Evolutionary conservation across 257 asterid genomes (phyloP).

Genomic region (Fraxinus pennsylvanica): DNA sequence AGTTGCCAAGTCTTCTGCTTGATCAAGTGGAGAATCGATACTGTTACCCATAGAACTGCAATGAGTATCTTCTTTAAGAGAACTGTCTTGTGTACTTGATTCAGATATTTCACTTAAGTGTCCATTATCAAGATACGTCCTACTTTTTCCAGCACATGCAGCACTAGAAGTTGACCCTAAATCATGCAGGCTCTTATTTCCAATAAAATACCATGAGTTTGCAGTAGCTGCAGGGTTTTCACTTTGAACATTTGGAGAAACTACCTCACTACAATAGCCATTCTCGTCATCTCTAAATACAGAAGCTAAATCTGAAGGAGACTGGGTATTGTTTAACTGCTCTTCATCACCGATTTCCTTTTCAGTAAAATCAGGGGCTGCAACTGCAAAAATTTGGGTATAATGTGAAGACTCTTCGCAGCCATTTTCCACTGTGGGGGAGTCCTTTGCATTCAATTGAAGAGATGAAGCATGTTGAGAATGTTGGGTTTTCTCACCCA

Average conservation of each 20-base stretch:
- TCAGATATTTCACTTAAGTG: constrained; percentile 27
- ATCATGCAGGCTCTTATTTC: constrained; percentile 21
- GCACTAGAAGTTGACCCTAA: constrained; percentile 21
- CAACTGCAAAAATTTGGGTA: constrained; percentile 42
- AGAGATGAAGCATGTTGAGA: constrained; percentile 24
- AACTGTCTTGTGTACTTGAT: constrained; percentile 25
- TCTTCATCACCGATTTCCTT: constrained; percentile 48
- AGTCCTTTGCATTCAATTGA: constrained; percentile 28
- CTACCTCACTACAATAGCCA: constrained; percentile 22
- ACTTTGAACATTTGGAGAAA: constrained; percentile 31
- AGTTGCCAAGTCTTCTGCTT: constrained; percentile 27
- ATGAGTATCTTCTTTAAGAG: constrained; percentile 24
- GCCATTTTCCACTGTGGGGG: constrained; percentile 33
- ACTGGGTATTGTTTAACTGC: constrained; percentile 21
- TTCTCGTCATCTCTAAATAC: constrained; percentile 25
- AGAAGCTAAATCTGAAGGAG: constrained; percentile 34
- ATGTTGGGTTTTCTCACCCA: constrained; percentile 22
- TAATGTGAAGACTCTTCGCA: constrained; percentile 36
- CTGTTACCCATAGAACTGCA: constrained; percentile 20
- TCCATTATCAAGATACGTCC: constrained; percentile 15
- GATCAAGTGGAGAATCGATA: constrained; percentile 30
- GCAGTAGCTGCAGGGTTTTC: constrained; percentile 15
- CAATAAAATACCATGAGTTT: constrained; percentile 23
- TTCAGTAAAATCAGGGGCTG: constrained; percentile 61
- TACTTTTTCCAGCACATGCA: constrained; percentile 19